A percentile compares a stretch with the other conserved stretches of the same genome.
phyloP scores from a whole-genome alignment of 2,329 filamentous ascomycete genomes.

The Chaetothyriales sp. region DNA sequence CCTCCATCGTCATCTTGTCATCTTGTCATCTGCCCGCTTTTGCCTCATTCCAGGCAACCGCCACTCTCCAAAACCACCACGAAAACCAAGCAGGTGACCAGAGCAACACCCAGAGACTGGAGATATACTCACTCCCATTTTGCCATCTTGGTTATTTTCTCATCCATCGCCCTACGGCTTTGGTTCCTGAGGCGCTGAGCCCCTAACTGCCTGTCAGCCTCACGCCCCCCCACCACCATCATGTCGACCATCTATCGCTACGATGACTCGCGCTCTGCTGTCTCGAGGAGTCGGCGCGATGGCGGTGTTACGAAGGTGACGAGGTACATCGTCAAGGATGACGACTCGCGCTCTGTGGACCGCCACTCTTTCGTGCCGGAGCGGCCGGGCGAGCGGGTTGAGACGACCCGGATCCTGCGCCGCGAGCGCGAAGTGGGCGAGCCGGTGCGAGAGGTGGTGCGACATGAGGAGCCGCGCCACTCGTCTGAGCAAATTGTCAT shows the following conservation, averaged over 20 bases:
- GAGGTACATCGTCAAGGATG: conserved; percentile 38
- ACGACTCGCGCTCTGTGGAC: conserved; percentile 26
- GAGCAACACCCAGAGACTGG: too few relatives aligned
- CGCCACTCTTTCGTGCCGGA: conserved; percentile 31
- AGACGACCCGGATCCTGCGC: conserved; percentile 36
- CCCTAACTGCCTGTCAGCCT: too few relatives aligned
- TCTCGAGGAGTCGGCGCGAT: conserved; percentile 23
- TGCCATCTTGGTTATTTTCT: too few relatives aligned
- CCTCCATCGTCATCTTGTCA: background rate
- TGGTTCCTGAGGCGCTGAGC: too few relatives aligned
- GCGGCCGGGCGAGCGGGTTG: conserved; percentile 19
- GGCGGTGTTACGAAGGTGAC: conserved; percentile 40
- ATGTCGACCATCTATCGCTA: conserved; percentile 22
- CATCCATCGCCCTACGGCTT: too few relatives aligned
- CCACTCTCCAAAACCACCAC: too few relatives aligned
- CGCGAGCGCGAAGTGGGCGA: conserved; percentile 19
- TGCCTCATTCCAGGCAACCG: background rate
- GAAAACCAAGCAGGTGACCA: too few relatives aligned
- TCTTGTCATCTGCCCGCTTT: background rate
- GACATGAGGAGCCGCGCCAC: conserved; percentile 12
- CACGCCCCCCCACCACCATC: conserved; percentile 2
- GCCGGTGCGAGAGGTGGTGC: conserved; percentile 19
- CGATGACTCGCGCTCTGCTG: conserved; percentile 23
- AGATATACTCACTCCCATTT: too few relatives aligned
- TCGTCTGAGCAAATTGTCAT: conserved; percentile 14